A percentile compares a stretch with the other conserved stretches of the same genome.
phyloP scores from a whole-genome alignment of 2,329 filamentous ascomycete species.

The Penicillium sp. region DNA sequence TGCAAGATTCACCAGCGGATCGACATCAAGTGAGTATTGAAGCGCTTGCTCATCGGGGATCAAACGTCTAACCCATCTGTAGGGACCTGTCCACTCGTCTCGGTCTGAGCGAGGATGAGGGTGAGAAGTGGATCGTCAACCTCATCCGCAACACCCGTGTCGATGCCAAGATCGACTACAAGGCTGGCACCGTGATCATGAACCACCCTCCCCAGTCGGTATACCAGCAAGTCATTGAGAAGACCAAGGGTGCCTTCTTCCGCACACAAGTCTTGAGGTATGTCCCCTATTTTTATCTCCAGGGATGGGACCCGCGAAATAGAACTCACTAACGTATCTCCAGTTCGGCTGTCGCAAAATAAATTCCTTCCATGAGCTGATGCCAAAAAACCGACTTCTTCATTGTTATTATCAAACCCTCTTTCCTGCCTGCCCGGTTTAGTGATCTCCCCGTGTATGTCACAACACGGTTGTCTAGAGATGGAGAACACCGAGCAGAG shows the following conservation, averaged over 20 bases:
- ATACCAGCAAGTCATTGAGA: conserved; percentile 98
- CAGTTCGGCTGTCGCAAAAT: conserved; percentile 51
- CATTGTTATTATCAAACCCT: conserved; percentile 31
- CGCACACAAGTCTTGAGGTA: conserved; percentile 84
- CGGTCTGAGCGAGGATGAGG: conserved; percentile 86
- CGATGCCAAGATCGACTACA: conserved; percentile 98
- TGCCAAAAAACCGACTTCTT: conserved; percentile 27
- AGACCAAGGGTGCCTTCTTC: conserved; percentile 98
- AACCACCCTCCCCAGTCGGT: conserved; percentile 98
- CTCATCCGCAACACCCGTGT: conserved; percentile 95
- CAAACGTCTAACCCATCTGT: conserved; percentile 16
- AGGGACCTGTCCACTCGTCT: conserved; percentile 86
- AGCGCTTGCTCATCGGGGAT: not conserved
- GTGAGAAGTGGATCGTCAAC: conserved; percentile 99
- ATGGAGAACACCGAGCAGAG: conserved; percentile 36
- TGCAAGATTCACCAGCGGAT: conserved; percentile 99
- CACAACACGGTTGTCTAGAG: conserved; percentile 29
- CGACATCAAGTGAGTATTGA: conserved; percentile 69
- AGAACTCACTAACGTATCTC: conserved; percentile 9
- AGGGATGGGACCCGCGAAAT: not conserved
- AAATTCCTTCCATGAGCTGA: conserved; percentile 29
- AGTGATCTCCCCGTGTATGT: conserved; percentile 31
- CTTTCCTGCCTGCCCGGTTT: conserved; percentile 32
- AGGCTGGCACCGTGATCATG: conserved; percentile 98
- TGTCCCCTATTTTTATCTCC: conserved; percentile 3